Base-by-base conservation (phyloP, 148 eudicot genomes). In the Bassia scoparia region DNA sequence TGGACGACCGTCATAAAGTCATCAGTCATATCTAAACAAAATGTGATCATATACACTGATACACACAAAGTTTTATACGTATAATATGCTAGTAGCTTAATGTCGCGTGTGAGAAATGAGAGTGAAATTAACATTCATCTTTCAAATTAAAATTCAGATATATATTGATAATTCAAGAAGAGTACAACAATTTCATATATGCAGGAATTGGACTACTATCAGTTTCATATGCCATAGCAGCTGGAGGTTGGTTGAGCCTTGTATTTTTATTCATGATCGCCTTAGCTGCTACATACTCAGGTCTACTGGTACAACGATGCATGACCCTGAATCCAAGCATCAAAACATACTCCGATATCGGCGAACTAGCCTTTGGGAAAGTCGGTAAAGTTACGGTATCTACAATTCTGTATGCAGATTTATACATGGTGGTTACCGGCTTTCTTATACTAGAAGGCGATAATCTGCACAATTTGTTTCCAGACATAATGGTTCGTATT, bases 191-290 rank as follows among this genome's bases (percentile, higher is more conserved):
- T n/a, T n/a, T n/a, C n/a, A n/a, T 2, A 41, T 58, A 1, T 58
- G 0, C 58, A 86, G 89, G 86, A 29, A 56, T 70, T 65, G 89
- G 89, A 41, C 69, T 86, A 44, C 76, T 83, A 20, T 68, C 78
- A 31, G 48, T 72, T 15, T 81, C 89, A 3, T 86, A 78, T 59
- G 84, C 86, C 23, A 62, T 86, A 7, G 80, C 84, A 24, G 64
- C 78, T 2, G 86, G 83, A 38, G 89, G 89, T 3, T 86, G 89
- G 86, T 38, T 83, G 64, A 81, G 89, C 75, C 12, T 83, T 37
- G 48, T 76, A 34, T 29, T 81, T 2, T 81, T 86, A 13, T 72
- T 79, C 33, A 11, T 63, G 0, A 61, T 83, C 1, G 72, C 84
- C 6, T 72, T 74, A 1, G 16, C 77, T 0, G 76, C 83, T 3